phyloP scores from a whole-genome alignment of 2,329 filamentous ascomycete genomes.

The Trichoderma arundinaceum region DNA sequence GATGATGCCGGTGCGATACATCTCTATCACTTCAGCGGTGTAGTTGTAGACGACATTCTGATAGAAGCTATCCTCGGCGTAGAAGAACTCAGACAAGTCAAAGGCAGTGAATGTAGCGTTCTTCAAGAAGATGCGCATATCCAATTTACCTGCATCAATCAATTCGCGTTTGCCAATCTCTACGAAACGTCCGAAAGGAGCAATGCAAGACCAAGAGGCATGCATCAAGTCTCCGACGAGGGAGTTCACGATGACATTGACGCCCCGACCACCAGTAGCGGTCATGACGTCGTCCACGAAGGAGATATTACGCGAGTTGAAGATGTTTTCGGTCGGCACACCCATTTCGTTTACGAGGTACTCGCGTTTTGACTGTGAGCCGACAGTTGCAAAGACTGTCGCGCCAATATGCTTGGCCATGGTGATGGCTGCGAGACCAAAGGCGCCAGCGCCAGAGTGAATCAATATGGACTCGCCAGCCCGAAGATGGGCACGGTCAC shows the following conservation, averaged over 20 bases:
- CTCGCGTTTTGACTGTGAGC: conserved; percentile 38
- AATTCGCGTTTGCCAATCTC: conserved; percentile 29
- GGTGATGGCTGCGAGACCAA: conserved; percentile 35
- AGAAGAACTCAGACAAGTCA: conserved; percentile 34
- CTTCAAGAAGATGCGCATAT: conserved; percentile 22
- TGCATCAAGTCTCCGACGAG: conserved; percentile 24
- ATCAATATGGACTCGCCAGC: conserved; percentile 36
- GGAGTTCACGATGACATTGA: conserved; percentile 44
- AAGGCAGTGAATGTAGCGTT: conserved; percentile 25
- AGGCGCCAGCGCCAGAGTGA: conserved; percentile 35
- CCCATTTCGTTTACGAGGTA: conserved; percentile 38
- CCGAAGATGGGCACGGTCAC: conserved; percentile 37
- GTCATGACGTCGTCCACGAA: conserved; percentile 38
- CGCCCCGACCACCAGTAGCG: conserved; percentile 36
- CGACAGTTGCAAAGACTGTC: conserved; percentile 42
- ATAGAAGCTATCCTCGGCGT: not conserved
- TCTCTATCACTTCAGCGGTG: conserved; percentile 23
- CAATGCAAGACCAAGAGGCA: conserved; percentile 9
- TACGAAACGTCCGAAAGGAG: conserved; percentile 26
- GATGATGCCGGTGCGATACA: conserved; percentile 19
- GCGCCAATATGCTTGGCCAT: conserved; percentile 34
- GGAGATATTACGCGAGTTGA: conserved; percentile 36
- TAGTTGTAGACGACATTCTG: conserved; percentile 14
- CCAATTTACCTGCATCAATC: conserved; percentile 11
- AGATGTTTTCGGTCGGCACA: conserved; percentile 41